phyloP scores from a whole-genome alignment of 192 early-diverging fungal genomes.

The Podila horticola region DNA sequence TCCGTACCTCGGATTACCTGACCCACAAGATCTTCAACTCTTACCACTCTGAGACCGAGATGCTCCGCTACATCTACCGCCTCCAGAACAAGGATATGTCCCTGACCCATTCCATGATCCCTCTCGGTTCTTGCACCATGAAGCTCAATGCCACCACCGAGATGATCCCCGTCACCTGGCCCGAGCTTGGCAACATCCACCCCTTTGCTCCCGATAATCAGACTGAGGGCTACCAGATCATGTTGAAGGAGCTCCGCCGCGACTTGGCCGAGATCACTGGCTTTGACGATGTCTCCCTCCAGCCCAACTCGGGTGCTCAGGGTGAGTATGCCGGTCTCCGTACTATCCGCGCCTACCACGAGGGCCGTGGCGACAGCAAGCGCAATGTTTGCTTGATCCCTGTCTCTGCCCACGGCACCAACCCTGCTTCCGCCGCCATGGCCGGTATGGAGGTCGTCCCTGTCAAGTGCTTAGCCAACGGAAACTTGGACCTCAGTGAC shows the following conservation, averaged over 20 bases:
- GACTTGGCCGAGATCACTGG: constrained; percentile 94
- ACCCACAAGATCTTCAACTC: constrained; percentile 95
- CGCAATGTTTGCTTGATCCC: constrained; percentile 97
- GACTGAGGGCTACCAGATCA: constrained; percentile 90
- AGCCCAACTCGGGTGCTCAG: constrained; percentile 99
- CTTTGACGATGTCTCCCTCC: constrained; percentile 91
- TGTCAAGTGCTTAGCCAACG: constrained; percentile 91
- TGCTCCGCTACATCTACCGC: constrained; percentile 96
- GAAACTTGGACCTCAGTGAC: constrained; percentile 93
- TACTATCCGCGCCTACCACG: constrained; percentile 93
- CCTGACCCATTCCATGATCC: constrained; percentile 99
- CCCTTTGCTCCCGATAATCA: constrained; percentile 97
- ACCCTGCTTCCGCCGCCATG: constrained; percentile 99
- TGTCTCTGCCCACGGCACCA: constrained; percentile 99
- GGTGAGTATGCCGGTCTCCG: constrained; percentile 99
- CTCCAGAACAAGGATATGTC: constrained; percentile 98
- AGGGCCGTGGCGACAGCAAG: constrained; percentile 80
- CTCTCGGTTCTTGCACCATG: constrained; percentile 99
- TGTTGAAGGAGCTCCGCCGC: constrained; percentile 89
- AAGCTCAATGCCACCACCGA: constrained; percentile 99
- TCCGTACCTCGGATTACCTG: constrained; percentile 81
- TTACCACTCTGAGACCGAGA: constrained; percentile 98
- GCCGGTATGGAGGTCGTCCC: constrained; percentile 94
- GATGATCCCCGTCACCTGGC: constrained; percentile 99
- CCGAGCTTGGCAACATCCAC: constrained; percentile 95